Conservation (phyloP, 495 filamentous ascomycete genomes). For the Chaetomium fimeti region DNA sequence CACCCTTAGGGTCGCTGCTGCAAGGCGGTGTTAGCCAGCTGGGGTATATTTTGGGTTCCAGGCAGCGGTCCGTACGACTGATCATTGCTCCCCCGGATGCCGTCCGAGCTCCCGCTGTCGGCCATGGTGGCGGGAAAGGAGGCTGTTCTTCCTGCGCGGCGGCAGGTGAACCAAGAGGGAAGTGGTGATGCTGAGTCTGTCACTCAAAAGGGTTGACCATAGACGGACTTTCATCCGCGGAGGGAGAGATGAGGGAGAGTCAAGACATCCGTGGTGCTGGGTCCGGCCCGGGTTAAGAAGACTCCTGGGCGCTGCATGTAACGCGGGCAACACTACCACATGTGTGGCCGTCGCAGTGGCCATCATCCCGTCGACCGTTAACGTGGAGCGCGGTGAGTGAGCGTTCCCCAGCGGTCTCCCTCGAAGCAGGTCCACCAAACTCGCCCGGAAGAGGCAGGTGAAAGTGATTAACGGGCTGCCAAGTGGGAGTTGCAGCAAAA, state of each 20-base stretch:
- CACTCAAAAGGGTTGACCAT: not conserved
- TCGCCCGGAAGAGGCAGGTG: conserved; percentile 16
- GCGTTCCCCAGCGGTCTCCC: not conserved
- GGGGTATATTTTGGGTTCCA: not conserved
- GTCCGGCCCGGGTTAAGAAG: not conserved
- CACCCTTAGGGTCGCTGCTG: conserved; percentile 34
- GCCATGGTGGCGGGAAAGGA: conserved; percentile 16
- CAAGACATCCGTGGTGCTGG: not conserved
- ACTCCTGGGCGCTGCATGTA: not conserved
- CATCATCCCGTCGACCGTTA: not conserved
- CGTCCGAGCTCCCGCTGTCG: conserved; percentile 22
- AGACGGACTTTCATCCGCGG: not conserved
- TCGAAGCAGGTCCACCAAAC: not conserved
- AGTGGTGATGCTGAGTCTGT: not conserved
- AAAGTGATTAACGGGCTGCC: conserved; percentile 12
- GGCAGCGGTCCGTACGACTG: conserved; percentile 4
- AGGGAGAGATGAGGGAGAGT: not conserved
- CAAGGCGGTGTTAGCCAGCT: conserved; percentile 6
- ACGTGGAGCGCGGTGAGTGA: not conserved
- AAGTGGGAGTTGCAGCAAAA: conserved; percentile 2
- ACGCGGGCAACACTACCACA: not conserved
- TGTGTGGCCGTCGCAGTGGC: not conserved
- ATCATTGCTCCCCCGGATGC: not conserved
- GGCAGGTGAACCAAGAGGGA: not conserved
- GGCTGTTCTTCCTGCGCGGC: not conserved